Evolutionary conservation across 306 rosid genomes (phyloP), one percentile per base, ranked within the genome.

Genomic region (Vigna radiata): DNA sequence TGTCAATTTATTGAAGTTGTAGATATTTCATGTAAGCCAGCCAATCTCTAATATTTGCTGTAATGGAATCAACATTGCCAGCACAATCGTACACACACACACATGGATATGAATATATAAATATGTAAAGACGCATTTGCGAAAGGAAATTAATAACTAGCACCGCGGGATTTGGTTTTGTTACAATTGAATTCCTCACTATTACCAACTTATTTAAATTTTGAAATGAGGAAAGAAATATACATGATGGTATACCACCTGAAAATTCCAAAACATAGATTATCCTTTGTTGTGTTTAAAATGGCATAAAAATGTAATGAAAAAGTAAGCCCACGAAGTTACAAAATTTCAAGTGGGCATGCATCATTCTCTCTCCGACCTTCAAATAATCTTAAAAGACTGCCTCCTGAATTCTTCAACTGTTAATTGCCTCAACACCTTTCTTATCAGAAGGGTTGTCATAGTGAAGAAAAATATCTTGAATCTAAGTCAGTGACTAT

Each of bases 381-480:
- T 77, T 81, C 76, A 77, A 76, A 75, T 81, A 73, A 73, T 63
- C 77, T 69, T 65, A 79, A 68, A 60, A 77, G 8, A 23, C 10
- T 76, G 78, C 83, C 73, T 79, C 67, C 71, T 73, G 62, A 61
- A 54, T 78, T 63, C 62, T 70, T 46, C 69, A 67, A 33, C 70
- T 71, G 72, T 65, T 83, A 77, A 84, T 41, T 78, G 79, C 83
- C 73, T 80, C 75, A 82, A 72, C 69, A 59, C 63, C 81, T 72
- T 80, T 76, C 87, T 84, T 83, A 65, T 69, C 60, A 79, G 74
- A 88, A 89, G 85, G 89, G 89, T 73, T 77, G 79, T 39, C 63
- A 65, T 33, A 18, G n/a, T 46, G 27, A 49, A 31, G 37, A 52
- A 33, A 21, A 25, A 55, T 15, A 63, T 1, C 31, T 31, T 39